phyloP scores from a whole-genome alignment of 768 basidiomycete species.

The Lactarius indigo region DNA sequence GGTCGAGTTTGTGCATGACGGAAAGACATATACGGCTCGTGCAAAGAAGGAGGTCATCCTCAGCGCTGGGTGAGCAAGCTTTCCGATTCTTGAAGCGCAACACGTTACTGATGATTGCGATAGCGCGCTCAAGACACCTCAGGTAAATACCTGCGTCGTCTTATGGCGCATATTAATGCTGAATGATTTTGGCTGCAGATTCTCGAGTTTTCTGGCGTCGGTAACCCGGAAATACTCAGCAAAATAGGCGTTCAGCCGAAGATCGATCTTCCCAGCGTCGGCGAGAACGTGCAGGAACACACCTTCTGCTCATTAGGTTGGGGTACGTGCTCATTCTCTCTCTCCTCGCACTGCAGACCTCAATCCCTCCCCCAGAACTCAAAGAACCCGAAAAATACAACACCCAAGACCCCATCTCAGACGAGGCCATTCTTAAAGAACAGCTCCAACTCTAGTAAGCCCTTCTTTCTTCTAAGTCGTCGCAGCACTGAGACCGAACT shows the following conservation, averaged over 20 bases:
- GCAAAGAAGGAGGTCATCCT: conserved; percentile 44
- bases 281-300: conserved; percentile 56
- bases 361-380: conserved; percentile 29
- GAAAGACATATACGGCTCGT: conserved; percentile 31
- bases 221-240: conserved; percentile 39
- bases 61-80: conserved; percentile 36
- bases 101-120: background rate
- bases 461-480: background rate
- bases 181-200: conserved; percentile 34
- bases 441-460: conserved; percentile 36
- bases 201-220: conserved; percentile 58
- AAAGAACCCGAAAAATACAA: conserved; percentile 30
- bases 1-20: conserved; percentile 34
- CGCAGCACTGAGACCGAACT: background rate
- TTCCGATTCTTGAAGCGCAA: background rate
- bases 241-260: conserved; percentile 38
- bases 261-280: conserved; percentile 46
- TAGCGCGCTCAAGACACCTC: conserved; percentile 40
- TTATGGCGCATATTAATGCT: background rate
- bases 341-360: background rate
- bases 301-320: conserved; percentile 28
- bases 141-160: background rate
- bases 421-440: conserved; percentile 30
- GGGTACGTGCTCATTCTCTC: conserved; percentile 26
- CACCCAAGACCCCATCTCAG: conserved; percentile 33